Base-by-base conservation (phyloP, 2,329 filamentous ascomycete genomes). In the Diaporthe destruens region DNA sequence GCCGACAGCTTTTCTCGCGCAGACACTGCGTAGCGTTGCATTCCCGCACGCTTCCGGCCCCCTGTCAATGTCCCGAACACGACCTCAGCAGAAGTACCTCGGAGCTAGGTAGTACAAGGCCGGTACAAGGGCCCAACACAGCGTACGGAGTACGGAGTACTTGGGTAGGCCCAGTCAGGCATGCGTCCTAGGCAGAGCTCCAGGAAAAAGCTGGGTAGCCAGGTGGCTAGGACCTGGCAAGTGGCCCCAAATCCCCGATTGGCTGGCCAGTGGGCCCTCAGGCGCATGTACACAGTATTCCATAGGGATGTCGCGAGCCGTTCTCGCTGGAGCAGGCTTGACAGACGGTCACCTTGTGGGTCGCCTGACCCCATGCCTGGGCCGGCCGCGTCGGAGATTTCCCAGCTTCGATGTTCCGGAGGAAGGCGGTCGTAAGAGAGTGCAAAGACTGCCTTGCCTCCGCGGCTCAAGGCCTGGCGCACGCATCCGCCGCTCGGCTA, bases 301-400 rank as follows among this genome's bases (percentile, higher is more conserved):
- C 29, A 5, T 29, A 71, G 47, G 55, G 68, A 69, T 67, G 72
- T 57, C 49, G 23, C 56, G 72, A 71, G 47, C 71, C 71, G 54
- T 72, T 53, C 23, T 70, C 67, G 71, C 70, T 70, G 71, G 36
- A 59, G 53, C 66, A 69, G 36, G 49, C 65, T 44, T 67, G 18
- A 66, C 47, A 72, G 44, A 42, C 55, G 69, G 54, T 68, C 55
- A 69, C 54, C 44, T 68, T 36, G 47, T 68, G 51, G 63, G 36
- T 9, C 25, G 54, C 34, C 53, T 56, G 65, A 66, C 47, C 70
- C 57, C 55, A 39, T 57, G 49, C 42, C 68, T 67, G 42, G 29
- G 53, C 57, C 69, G 57, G 71, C 53, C 59, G 66, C 47, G 47
- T 74, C 67, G 71, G 72, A 74, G 59, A 72, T 68, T 61, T 71